phyloP scores from a whole-genome alignment of 2,329 filamentous ascomycete genomes.

The Phialophora expanda region DNA sequence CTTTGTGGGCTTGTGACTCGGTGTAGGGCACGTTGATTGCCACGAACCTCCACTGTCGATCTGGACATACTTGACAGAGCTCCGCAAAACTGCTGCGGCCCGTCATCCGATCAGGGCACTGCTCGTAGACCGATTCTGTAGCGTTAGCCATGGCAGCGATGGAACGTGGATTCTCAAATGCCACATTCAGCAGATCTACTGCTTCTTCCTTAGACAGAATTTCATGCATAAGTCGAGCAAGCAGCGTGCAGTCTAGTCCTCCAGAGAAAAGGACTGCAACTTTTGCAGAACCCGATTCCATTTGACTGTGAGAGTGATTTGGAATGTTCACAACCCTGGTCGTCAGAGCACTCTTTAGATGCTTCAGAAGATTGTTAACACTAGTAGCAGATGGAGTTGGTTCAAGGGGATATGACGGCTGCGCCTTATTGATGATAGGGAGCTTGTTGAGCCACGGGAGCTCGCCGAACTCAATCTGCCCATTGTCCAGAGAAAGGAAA shows the following conservation, averaged over 20 bases:
- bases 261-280: constrained; percentile 90
- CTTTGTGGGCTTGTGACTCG: constrained; percentile 72
- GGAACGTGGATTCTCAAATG: constrained; percentile 89
- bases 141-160: constrained; percentile 58
- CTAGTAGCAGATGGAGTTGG: constrained; percentile 24
- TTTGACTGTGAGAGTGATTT: constrained; percentile 24
- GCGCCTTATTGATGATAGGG: constrained; percentile 22
- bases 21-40: constrained; percentile 78
- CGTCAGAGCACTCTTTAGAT: constrained; percentile 34
- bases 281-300: constrained; percentile 43
- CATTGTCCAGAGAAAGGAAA: constrained; percentile 51
- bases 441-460: constrained; percentile 20
- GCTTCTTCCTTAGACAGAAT: constrained; percentile 69
- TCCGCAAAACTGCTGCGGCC: constrained; percentile 81
- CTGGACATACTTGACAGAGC: constrained; percentile 70
- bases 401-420: constrained; percentile 1
- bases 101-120: constrained; percentile 88
- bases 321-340: constrained; percentile 36
- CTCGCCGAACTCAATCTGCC: constrained; percentile 16
- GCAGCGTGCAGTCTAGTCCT: constrained; percentile 86
- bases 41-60: constrained; percentile 80
- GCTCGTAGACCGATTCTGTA: constrained; percentile 67
- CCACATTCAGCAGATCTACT: constrained; percentile 92
- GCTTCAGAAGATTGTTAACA: constrained; percentile 17
- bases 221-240: constrained; percentile 81